Percentiles rank a stretch among this genome's conserved stretches.
Conservation (phyloP, 1,139 yeast genomes). For the Candida sojae region DNA sequence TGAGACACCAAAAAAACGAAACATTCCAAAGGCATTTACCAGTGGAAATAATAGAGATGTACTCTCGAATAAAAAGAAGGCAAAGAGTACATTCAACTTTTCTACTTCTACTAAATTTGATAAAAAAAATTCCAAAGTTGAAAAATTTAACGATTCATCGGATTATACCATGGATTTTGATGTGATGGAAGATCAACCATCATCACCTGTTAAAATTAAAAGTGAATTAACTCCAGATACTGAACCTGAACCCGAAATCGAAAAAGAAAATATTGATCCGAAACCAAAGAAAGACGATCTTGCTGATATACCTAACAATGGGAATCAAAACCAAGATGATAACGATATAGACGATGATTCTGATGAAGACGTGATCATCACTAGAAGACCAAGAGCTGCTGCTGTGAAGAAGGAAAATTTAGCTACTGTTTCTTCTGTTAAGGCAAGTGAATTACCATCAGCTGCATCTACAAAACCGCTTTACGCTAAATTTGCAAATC, state of each 20-base stretch:
- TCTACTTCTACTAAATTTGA: conserved; percentile 20
- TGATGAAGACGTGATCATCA: conserved; percentile 55
- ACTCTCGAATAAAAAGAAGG: conserved; percentile 16
- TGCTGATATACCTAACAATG: conserved; percentile 1
- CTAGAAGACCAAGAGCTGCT: conserved; percentile 44
- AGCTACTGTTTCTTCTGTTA: conserved; percentile 26
- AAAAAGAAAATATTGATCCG: conserved; percentile 16
- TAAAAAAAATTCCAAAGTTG: conserved; percentile 17
- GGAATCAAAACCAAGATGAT: conserved; percentile 5
- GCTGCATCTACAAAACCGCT: conserved; percentile 26
- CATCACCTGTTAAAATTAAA: conserved; percentile 27
- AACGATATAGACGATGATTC: conserved; percentile 34
- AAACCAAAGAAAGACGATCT: conserved; percentile 5
- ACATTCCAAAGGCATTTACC: conserved; percentile 10
- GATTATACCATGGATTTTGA: conserved; percentile 22
- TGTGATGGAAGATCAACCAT: conserved; percentile 23
- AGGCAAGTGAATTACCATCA: conserved; percentile 20
- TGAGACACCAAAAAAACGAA: conserved; percentile 19
- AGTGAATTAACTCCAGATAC: conserved; percentile 11
- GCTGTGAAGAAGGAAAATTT: conserved; percentile 23
- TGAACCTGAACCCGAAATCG: conserved; percentile 13
- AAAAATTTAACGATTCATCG: conserved; percentile 16
- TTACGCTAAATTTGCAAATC: conserved; percentile 21
- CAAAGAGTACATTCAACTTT: conserved; percentile 25
- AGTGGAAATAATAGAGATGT: conserved; percentile 16